These are phyloP conservation scores for Asclepias syriaca DNA, from an alignment of 257 asterid genomes.

Conservation along the genomic window DNA sequence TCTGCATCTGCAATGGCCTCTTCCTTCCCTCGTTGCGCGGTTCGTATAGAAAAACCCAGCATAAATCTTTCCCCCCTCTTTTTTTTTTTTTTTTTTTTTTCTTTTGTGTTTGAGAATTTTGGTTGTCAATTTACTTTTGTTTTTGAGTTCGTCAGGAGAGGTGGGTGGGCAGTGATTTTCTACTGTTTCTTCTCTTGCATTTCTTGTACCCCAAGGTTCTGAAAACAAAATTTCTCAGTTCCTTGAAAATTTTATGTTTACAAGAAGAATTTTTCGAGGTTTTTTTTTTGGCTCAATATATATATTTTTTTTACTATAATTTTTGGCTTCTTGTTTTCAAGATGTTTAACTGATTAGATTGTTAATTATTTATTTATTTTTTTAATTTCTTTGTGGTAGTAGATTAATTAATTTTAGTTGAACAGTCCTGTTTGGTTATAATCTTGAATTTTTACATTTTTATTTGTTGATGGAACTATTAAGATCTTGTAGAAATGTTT, in stretches of 20 bases:
- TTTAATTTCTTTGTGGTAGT: background rate
- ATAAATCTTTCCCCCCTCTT: background rate
- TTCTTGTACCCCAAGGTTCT: background rate
- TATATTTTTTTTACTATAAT: background rate
- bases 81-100: background rate
- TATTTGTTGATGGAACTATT: background rate
- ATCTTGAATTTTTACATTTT: no score
- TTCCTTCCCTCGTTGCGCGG: conserved; percentile 24
- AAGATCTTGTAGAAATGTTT: background rate
- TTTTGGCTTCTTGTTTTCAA: background rate
- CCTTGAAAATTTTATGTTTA: background rate
- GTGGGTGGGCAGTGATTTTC: background rate
- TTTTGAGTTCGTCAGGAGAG: background rate
- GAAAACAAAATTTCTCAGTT: background rate
- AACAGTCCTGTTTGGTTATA: background rate
- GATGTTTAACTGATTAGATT: background rate
- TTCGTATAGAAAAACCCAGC: background rate
- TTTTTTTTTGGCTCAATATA: background rate
- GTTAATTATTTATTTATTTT: background rate
- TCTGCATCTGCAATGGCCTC: conserved; percentile 23
- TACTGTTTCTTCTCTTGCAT: background rate
- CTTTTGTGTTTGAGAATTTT: background rate
- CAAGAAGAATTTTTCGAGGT: no score
- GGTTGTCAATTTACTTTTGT: background rate
- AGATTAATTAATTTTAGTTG: background rate